Conservation (phyloP, 495 filamentous ascomycete genomes). For the Penicillium diatomitis region DNA sequence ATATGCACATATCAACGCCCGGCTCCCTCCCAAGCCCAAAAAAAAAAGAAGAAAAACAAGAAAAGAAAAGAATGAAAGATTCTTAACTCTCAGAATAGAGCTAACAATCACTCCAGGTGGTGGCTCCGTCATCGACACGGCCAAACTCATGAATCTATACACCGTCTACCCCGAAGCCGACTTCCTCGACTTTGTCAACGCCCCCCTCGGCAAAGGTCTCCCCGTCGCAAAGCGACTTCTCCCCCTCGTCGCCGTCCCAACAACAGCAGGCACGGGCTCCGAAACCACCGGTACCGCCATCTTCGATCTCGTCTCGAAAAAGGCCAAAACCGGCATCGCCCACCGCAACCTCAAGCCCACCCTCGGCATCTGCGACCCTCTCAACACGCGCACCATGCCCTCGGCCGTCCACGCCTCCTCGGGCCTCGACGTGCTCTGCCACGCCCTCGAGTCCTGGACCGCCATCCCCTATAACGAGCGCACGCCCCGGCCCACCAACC, state of each 20-base stretch:
- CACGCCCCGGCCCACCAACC: slow-evolving; percentile 75
- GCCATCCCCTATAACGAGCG: slow-evolving; percentile 89
- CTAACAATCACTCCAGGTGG: slow-evolving; percentile 27
- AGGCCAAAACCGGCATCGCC: slow-evolving; percentile 90
- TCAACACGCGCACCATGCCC: slow-evolving; percentile 94
- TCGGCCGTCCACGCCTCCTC: slow-evolving; percentile 80
- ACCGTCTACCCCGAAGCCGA: slow-evolving; percentile 77
- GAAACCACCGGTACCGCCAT: slow-evolving; percentile 98
- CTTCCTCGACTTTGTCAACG: slow-evolving; percentile 96
- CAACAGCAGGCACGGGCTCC: slow-evolving; percentile 88
- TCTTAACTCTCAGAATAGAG: not conserved
- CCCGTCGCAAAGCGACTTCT: slow-evolving; percentile 72
- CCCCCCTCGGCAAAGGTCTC: slow-evolving; percentile 77
- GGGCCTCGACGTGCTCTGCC: slow-evolving; percentile 90
- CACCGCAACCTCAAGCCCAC: slow-evolving; percentile 93
- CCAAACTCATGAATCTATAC: slow-evolving; percentile 97
- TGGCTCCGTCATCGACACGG: slow-evolving; percentile 89
- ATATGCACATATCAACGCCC: no score
- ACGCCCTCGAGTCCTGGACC: slow-evolving; percentile 89
- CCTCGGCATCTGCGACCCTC: slow-evolving; percentile 88
- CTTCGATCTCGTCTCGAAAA: slow-evolving; percentile 83
- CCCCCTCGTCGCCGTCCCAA: slow-evolving; percentile 87
- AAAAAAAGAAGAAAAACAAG: no score
- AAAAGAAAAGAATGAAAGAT: no score
- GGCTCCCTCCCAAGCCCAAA: no score